Percentiles rank a stretch among this genome's conserved stretches.
Evolutionary conservation across 73 alveolate genomes (phyloP).

Genomic region (Paramecium pentaurelia): DNA sequence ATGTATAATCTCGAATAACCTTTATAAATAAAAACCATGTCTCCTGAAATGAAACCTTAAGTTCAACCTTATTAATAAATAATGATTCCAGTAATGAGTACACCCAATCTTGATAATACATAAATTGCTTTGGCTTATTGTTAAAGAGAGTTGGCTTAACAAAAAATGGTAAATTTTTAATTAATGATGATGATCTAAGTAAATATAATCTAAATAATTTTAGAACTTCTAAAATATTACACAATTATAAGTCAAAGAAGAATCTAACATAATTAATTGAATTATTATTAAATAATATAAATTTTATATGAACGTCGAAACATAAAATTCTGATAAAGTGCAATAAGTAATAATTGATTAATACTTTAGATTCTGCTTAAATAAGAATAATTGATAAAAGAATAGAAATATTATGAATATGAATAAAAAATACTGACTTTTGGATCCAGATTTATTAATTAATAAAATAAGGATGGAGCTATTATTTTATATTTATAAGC

Average conservation of each 20-base stretch:
- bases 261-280: neutral
- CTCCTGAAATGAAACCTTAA: neutral
- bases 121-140: neutral
- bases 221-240: neutral
- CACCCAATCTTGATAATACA: neutral
- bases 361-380: neutral
- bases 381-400: neutral
- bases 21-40: neutral
- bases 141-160: constrained; percentile 23
- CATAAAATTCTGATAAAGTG: neutral
- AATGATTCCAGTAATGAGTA: neutral
- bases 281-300: neutral
- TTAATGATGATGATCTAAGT: constrained; percentile 19
- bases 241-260: neutral
- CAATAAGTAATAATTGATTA: neutral
- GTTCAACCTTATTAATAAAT: neutral
- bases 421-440: constrained; percentile 23
- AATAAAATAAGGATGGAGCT: neutral
- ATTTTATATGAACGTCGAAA: neutral
- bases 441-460: constrained; percentile 44
- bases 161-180: neutral
- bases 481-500: neutral
- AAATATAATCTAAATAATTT: neutral
- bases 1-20: constrained; percentile 16
- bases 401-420: constrained; percentile 34